Conservation (phyloP, 805 yeast genomes). For the Candida peoriensis region DNA sequence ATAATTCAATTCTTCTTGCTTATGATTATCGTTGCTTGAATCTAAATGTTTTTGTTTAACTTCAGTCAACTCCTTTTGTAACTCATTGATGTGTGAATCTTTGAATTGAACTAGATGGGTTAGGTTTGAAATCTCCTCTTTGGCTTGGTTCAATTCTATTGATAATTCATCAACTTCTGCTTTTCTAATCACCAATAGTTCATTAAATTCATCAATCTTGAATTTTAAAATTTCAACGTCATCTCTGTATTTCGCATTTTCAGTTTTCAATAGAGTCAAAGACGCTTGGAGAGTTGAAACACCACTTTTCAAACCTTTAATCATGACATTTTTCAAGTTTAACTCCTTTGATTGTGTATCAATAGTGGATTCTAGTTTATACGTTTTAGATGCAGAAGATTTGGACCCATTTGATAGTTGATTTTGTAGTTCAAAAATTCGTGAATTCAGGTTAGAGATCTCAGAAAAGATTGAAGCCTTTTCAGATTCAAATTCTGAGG, state of each 20-base stretch:
- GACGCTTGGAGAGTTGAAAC: slow-evolving; percentile 1
- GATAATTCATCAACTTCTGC: slow-evolving; percentile 25
- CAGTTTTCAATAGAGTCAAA: slow-evolving; percentile 2
- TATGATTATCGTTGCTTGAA: too few species aligned
- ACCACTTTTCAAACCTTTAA: slow-evolving; percentile 6
- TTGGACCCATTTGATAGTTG: background rate
- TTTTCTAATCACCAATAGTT: slow-evolving; percentile 19
- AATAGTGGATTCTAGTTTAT: slow-evolving; percentile 1
- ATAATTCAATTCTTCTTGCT: too few species aligned
- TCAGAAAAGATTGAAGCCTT: background rate
- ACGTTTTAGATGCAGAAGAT: background rate
- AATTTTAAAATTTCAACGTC: background rate
- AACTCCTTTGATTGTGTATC: slow-evolving; percentile 2
- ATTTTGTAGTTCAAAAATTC: background rate
- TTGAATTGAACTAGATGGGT: slow-evolving; percentile 5
- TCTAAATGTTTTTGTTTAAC: too few species aligned
- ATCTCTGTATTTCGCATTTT: background rate
- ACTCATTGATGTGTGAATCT: slow-evolving; percentile 6
- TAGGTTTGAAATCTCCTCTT: slow-evolving; percentile 2
- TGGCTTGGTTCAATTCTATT: slow-evolving; percentile 12
- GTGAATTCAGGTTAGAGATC: background rate
- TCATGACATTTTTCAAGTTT: slow-evolving; percentile 6
- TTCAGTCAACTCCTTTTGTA: too few species aligned
- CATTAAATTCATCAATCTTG: slow-evolving; percentile 10
- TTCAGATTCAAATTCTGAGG: background rate